Base-by-base conservation (phyloP, 1,139 yeast species). In the Pichia sp. region DNA sequence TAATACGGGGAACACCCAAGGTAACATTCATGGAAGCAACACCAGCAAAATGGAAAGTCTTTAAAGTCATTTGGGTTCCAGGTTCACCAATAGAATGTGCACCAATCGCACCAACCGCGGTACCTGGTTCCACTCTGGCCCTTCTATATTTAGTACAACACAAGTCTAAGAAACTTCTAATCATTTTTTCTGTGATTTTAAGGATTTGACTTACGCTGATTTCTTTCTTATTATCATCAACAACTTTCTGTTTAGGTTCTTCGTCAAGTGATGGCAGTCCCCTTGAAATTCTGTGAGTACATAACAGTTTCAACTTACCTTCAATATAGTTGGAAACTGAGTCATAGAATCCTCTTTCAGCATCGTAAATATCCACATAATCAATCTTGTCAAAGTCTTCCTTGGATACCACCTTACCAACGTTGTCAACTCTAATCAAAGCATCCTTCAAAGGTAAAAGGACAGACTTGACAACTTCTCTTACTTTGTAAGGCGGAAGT, bases 71-170 rank as follows among this genome's bases (percentile, higher is more conserved):
- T 75, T 93, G 99, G 32, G 99, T 93, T 30, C 99, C 99, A 52
- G 99, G 99, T 72, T 93, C 99, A 77, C 99, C 99, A 76, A 93
- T 93, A 49, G 97, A 90, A 76, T 93, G 99, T 1, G 99, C 99
- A 54, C 99, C 99, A 68, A 93, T 82, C 54, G 93, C 97, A 77
- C 99, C 99, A 57, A 95, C 99, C 99, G 99, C 99, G 8, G 99
- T 93, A 61, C 99, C 99, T 1, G 99, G 99, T 69, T 95, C 99
- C 26, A 95, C 98, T 72, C 85, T 86, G 13, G 99, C 97, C 63
- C 87, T 80, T 54, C 84, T 84, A 66, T 93, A 95, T 72, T 95
- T 95, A 63, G 78, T 76, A 59, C 93, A 77, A 64, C 97, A 89
- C 62, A 87, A 82, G 50, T 80, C 78, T 67, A 95, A 75, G 72